Evolutionary conservation across 768 basidiomycete genomes (phyloP).

Genomic region (Lactifluus volemus): DNA sequence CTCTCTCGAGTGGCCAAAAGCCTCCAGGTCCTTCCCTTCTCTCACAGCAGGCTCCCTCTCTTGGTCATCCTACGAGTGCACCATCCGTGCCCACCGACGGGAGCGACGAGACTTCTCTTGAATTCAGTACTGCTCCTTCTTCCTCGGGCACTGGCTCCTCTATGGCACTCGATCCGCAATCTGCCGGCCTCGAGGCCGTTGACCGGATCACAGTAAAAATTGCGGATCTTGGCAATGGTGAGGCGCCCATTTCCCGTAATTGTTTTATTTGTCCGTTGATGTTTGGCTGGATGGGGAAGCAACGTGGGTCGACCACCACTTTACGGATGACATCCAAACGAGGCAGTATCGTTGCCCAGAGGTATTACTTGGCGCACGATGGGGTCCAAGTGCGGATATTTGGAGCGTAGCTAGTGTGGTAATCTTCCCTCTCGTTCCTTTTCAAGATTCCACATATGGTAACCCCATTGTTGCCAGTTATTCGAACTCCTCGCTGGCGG

Average conservation of each 20-base stretch:
- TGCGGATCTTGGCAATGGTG: constrained; percentile 93
- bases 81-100: constrained; percentile 22
- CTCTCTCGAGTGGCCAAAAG: constrained; percentile 28
- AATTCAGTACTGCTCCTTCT: constrained; percentile 13
- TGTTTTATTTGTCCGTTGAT: constrained; percentile 6
- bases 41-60: constrained; percentile 54
- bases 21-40: constrained; percentile 60
- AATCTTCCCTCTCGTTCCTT: constrained; percentile 7
- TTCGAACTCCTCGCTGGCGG: constrained; percentile 96
- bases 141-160: constrained; percentile 19
- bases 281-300: constrained; percentile 33
- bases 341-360: constrained; percentile 96
- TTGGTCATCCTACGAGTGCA: constrained; percentile 8
- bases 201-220: constrained; percentile 95
- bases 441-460: not conserved
- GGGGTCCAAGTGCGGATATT: constrained; percentile 92
- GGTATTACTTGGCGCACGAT: constrained; percentile 92
- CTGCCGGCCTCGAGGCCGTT: constrained; percentile 26
- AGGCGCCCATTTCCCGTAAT: constrained; percentile 24
- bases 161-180: constrained; percentile 26
- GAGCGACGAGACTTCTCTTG: constrained; percentile 23
- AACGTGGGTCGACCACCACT: constrained; percentile 91
- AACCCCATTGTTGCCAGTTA: constrained; percentile 37
- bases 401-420: constrained; percentile 97
- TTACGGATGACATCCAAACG: constrained; percentile 98